Evolutionary conservation across 306 rosid species (phyloP).

Genomic region (Luffa aegyptiaca): DNA sequence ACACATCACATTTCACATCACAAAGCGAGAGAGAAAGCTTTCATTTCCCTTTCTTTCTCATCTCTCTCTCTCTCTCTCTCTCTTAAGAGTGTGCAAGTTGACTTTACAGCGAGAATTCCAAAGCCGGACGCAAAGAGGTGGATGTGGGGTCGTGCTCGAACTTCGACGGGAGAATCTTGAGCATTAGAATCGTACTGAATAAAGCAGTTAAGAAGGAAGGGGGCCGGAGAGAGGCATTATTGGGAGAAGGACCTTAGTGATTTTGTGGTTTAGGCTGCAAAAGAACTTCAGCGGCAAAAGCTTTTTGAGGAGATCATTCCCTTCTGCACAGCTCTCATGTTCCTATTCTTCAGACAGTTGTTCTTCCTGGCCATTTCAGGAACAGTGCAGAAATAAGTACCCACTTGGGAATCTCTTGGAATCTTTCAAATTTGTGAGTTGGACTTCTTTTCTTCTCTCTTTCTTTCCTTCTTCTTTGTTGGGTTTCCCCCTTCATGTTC

Average conservation of each 20-base stretch:
- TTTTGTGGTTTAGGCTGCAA: not conserved
- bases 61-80: not conserved
- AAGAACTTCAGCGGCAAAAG: not conserved
- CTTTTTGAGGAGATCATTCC: not conserved
- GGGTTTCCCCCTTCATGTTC: not conserved
- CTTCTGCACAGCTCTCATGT: not conserved
- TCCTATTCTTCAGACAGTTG: conserved; percentile 11
- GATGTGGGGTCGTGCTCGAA: conserved; percentile 14
- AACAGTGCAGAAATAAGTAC: not conserved
- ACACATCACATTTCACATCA: not conserved
- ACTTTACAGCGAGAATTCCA: conserved; percentile 34
- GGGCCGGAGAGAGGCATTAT: not conserved
- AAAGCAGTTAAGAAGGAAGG: not conserved
- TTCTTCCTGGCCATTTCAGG: conserved; percentile 4
- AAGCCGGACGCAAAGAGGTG: conserved; percentile 2
- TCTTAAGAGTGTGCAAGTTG: conserved; percentile 14
- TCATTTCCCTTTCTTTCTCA: not conserved
- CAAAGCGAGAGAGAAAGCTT: conserved; percentile 2
- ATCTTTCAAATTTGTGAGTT: conserved; percentile 9
- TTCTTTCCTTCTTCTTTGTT: not conserved
- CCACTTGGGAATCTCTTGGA: conserved; percentile 9
- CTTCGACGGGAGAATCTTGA: conserved; percentile 20
- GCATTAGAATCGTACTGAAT: conserved; percentile 9
- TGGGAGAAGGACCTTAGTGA: not conserved
- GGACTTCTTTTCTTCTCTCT: conserved; percentile 5